Percentiles rank a stretch among this genome's conserved stretches.
phyloP scores from a whole-genome alignment of 2,329 filamentous ascomycete genomes.

The Colletotrichum chlorophyti region DNA sequence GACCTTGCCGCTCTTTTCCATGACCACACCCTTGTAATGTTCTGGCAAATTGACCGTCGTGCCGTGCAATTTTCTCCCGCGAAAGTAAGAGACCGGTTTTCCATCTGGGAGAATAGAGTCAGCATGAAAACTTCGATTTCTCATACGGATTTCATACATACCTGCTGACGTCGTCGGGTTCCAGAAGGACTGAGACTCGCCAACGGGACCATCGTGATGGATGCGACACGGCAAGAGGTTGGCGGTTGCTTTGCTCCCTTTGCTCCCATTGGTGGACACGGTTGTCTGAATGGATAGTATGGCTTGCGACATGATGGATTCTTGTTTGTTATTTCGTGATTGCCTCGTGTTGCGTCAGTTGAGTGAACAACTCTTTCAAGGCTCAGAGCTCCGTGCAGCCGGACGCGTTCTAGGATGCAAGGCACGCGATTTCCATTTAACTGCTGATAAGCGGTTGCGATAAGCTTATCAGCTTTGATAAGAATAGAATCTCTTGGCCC shows the following conservation, averaged over 20 bases:
- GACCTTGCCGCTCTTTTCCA: conserved; percentile 51
- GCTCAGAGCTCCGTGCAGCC: not conserved
- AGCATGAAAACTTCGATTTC: not conserved
- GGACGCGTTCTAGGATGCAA: conserved; percentile 11
- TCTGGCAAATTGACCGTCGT: conserved; percentile 70
- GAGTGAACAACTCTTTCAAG: no score
- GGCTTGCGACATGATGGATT: conserved; percentile 45
- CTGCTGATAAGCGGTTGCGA: conserved; percentile 13
- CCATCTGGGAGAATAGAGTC: conserved; percentile 47
- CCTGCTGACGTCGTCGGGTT: conserved; percentile 57
- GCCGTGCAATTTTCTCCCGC: conserved; percentile 80
- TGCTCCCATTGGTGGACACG: conserved; percentile 22
- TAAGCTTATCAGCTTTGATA: conserved; percentile 19
- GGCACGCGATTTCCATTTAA: conserved; percentile 10
- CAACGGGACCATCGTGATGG: conserved; percentile 77
- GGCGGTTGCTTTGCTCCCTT: conserved; percentile 60
- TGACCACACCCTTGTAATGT: conserved; percentile 73
- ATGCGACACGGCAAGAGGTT: conserved; percentile 84
- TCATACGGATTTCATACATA: conserved; percentile 36
- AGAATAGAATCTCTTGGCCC: not conserved
- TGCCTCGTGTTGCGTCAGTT: not conserved
- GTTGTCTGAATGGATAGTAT: conserved; percentile 48
- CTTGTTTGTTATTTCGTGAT: not conserved
- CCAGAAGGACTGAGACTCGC: conserved; percentile 74
- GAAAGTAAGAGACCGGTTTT: conserved; percentile 69